Evolutionary conservation across 257 asterid species (phyloP).

Genomic region (Orobanche coerulescens): DNA sequence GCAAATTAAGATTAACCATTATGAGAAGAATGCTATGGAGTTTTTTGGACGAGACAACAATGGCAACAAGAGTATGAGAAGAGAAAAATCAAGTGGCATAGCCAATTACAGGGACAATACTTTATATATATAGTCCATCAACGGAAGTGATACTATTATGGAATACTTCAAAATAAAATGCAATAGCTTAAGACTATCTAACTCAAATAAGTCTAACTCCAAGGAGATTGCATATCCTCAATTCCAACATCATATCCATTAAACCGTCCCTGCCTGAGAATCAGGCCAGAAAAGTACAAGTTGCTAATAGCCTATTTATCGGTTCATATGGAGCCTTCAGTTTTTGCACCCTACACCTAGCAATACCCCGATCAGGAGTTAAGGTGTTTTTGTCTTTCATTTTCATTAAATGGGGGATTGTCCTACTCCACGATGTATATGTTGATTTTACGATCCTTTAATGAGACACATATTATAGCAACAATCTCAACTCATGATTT

Average conservation of each 20-base stretch:
- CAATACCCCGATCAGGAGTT: too few relatives aligned
- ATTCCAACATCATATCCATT: neutral
- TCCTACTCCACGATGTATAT: too few relatives aligned
- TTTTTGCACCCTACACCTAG: too few relatives aligned
- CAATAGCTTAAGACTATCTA: neutral
- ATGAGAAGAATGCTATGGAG: neutral
- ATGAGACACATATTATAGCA: too few relatives aligned
- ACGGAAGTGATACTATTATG: neutral
- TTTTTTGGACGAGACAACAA: neutral
- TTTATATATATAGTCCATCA: neutral
- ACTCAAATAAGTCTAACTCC: neutral
- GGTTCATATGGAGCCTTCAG: slow-evolving; percentile 4
- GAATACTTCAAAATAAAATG: neutral
- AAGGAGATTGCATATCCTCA: neutral
- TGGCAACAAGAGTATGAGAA: neutral
- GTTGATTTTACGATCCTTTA: too few relatives aligned
- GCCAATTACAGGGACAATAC: neutral
- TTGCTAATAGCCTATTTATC: neutral
- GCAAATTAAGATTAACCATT: neutral
- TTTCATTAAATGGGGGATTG: neutral
- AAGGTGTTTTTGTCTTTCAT: too few relatives aligned
- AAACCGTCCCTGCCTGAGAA: neutral
- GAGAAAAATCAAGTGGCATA: neutral
- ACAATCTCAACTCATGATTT: too few relatives aligned
- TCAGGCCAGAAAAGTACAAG: neutral